These are phyloP conservation scores for Nitzschia sp. DNA, from an alignment of 108 stramenopile species.

Conservation along the genomic window DNA sequence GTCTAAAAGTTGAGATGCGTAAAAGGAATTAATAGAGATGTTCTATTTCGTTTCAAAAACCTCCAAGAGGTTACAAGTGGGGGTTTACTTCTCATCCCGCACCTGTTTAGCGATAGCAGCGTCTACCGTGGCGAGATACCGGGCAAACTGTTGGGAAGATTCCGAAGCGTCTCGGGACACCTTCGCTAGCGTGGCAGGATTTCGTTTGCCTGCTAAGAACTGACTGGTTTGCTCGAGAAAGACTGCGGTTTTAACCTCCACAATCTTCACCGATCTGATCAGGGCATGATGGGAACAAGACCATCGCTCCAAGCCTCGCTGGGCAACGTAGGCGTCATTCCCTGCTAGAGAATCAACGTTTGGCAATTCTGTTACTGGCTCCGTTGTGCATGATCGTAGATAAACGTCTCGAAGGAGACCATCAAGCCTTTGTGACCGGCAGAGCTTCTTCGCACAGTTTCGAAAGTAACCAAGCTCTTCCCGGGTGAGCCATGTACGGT, in stretches of 20 bases:
- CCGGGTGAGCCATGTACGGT: slow-evolving; percentile 25
- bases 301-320: slow-evolving; percentile 26
- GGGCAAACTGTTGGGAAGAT: slow-evolving; percentile 23
- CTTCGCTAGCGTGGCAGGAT: slow-evolving; percentile 13
- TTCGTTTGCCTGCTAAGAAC: slow-evolving; percentile 3
- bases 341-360: not conserved
- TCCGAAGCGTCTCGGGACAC: slow-evolving; percentile 13
- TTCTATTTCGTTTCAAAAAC: no score
- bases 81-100: no score
- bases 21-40: no score
- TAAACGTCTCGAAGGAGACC: slow-evolving; percentile 12
- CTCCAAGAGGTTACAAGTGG: no score
- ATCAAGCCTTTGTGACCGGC: slow-evolving; percentile 1
- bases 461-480: slow-evolving; percentile 18
- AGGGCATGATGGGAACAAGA: slow-evolving; percentile 10
- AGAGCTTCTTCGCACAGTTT: slow-evolving; percentile 14
- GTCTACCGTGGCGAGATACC: slow-evolving; percentile 8
- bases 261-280: slow-evolving; percentile 2
- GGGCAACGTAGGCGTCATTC: slow-evolving; percentile 17
- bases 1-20: no score
- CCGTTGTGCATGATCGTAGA: not conserved
- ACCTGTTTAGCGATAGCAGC: slow-evolving; percentile 6
- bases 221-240: slow-evolving; percentile 25
- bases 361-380: not conserved
- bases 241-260: slow-evolving; percentile 12